phyloP scores from a whole-genome alignment of 1,139 yeast species.

The Taiozyma sp. region DNA sequence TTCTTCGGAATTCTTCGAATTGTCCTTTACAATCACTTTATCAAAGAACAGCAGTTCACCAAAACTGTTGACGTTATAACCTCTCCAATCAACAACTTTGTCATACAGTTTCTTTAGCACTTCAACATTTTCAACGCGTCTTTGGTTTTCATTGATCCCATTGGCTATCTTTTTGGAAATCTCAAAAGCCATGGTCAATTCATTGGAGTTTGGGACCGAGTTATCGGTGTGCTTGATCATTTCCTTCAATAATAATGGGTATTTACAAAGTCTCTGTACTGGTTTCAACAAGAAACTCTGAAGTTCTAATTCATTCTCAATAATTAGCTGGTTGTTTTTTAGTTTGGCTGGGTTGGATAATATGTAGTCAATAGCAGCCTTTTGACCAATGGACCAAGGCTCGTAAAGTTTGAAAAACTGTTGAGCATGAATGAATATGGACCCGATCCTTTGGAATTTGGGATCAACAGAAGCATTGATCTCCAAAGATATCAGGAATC shows the following conservation, averaged over 20 bases:
- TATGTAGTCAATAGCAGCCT: constrained; percentile 80
- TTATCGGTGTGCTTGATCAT: constrained; percentile 59
- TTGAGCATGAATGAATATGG: constrained; percentile 78
- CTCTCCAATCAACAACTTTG: constrained; percentile 88
- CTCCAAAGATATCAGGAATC: constrained; percentile 84
- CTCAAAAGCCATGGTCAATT: constrained; percentile 63
- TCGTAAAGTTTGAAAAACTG: constrained; percentile 86
- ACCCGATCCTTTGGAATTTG: constrained; percentile 80
- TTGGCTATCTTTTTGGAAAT: constrained; percentile 75
- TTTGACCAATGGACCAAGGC: constrained; percentile 85
- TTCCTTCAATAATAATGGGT: constrained; percentile 79
- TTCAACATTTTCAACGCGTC: constrained; percentile 84
- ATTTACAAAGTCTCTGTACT: constrained; percentile 89
- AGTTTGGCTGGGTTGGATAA: constrained; percentile 57
- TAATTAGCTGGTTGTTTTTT: constrained; percentile 49
- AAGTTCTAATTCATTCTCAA: constrained; percentile 85
- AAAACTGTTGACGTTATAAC: constrained; percentile 76
- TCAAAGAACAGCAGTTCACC: constrained; percentile 85
- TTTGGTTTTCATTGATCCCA: constrained; percentile 89
- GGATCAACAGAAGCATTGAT: constrained; percentile 77
- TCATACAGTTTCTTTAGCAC: constrained; percentile 63
- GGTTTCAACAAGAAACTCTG: constrained; percentile 92
- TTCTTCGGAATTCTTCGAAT: constrained; percentile 47
- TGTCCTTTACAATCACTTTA: constrained; percentile 68
- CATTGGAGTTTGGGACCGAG: constrained; percentile 56